Base-by-base conservation (phyloP, 805 yeast species). In the Starmerella geochares region DNA sequence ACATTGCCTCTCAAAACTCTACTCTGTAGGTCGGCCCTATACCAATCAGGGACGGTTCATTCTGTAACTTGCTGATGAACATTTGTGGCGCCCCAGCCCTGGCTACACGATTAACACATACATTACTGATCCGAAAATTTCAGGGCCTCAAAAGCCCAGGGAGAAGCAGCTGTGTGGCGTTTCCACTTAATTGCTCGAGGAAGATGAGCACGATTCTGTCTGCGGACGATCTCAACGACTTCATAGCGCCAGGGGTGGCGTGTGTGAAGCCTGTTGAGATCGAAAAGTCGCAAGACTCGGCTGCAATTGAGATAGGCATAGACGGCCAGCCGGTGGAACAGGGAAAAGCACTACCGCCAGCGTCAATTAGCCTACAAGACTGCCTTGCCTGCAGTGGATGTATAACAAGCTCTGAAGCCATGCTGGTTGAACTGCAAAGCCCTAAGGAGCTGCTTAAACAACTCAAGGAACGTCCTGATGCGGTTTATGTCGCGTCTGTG, bases 331-430 rank as follows among this genome's bases (percentile, higher is more conserved):
- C 85, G 7, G 60, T 79, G 9, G 88, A 85, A 58, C 87, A 86
- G 2, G 77, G 81, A 5, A 73, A 75, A 41, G 77, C 76, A 42
- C 66, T 68, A 3, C 52, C 57, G 14, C 57, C 86, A 47, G 97
- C 96, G 0, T 90, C 84, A 55, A 90, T 92, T 42, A 83, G 92
- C 1, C 68, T 92, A 46, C 81, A 87, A 17, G 98, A 92, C 69
- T 92, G 98, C 66, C 70, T 92, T 48, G 98, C 98, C 0, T 92
- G 98, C 62, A 80, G 94, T 8, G 98, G 98, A 0, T 92, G 98
- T 65, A 86, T 92, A 48, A 92, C 98, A 0, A 84, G 95, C 4
- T 94, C 96, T n/a, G 98, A 92, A 63, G 95, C 90, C 54, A 86
- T 92, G 6, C 69, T 92, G 41, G 83, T 92, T 36, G 86, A 95